A percentile compares a stretch with the other conserved stretches of the same genome.
Conservation (phyloP, 2,329 filamentous ascomycete species). For the Helotiales sp. region DNA sequence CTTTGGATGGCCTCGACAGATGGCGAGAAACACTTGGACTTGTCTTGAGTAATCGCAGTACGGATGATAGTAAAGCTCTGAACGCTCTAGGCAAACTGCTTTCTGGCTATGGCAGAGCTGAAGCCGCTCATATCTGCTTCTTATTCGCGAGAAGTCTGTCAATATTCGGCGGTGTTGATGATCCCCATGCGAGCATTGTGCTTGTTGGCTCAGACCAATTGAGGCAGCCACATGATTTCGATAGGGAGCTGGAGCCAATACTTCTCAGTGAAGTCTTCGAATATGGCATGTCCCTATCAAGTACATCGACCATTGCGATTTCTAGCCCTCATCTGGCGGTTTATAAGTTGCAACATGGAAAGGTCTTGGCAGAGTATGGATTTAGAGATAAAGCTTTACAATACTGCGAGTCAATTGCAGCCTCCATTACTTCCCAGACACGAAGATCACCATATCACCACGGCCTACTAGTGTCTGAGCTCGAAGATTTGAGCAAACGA, state of each 20-base stretch:
- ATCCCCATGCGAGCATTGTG: constrained; percentile 77
- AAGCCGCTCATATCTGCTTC: constrained; percentile 94
- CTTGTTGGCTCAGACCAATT: constrained; percentile 85
- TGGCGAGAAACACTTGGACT: constrained; percentile 91
- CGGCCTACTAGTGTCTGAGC: constrained; percentile 69
- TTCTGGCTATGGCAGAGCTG: constrained; percentile 81
- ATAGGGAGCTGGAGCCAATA: constrained; percentile 83
- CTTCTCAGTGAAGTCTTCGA: constrained; percentile 96
- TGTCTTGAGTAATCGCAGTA: constrained; percentile 85
- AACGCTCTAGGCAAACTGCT: constrained; percentile 82
- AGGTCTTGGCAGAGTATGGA: constrained; percentile 82
- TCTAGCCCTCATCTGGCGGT: constrained; percentile 81
- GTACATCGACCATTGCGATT: constrained; percentile 57
- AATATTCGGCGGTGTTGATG: constrained; percentile 82
- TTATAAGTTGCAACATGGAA: constrained; percentile 91
- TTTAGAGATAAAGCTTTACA: constrained; percentile 81
- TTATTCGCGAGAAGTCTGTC: constrained; percentile 77
- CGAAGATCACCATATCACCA: constrained; percentile 89
- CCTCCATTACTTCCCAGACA: constrained; percentile 78
- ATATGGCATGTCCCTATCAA: constrained; percentile 78
- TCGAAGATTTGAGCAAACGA: constrained; percentile 84
- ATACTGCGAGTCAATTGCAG: constrained; percentile 85
- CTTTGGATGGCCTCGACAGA: constrained; percentile 83
- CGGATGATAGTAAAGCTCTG: constrained; percentile 77
- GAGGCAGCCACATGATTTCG: constrained; percentile 71